Conservation (phyloP, 2,329 filamentous ascomycete genomes). For the Xenoacremonium recifei region DNA sequence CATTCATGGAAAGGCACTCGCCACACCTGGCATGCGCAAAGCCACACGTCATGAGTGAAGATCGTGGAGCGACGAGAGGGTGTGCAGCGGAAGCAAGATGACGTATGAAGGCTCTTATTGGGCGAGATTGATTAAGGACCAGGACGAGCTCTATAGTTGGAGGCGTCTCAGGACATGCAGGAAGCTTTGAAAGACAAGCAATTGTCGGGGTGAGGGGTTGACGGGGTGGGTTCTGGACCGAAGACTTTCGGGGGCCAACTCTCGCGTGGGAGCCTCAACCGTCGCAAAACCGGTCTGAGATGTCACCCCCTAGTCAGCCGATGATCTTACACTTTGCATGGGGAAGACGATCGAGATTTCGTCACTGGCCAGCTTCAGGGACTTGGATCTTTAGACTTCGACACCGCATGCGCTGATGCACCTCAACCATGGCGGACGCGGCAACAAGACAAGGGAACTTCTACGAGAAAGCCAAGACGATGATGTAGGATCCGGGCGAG, state of each 20-base stretch:
- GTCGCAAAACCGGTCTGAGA: constrained; percentile 11
- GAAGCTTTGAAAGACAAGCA: no score
- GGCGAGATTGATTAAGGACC: no score
- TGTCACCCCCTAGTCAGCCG: not conserved
- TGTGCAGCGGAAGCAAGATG: constrained; percentile 21
- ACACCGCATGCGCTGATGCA: no score
- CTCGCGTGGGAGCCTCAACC: not conserved
- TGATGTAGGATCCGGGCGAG: no score
- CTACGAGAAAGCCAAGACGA: no score
- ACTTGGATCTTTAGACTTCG: not conserved
- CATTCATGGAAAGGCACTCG: not conserved
- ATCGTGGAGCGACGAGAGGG: constrained; percentile 17
- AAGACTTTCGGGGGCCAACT: constrained; percentile 1
- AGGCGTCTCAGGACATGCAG: no score
- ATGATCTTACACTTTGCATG: not conserved
- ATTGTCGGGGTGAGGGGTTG: no score
- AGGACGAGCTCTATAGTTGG: no score
- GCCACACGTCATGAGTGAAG: constrained; percentile 27
- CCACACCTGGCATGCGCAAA: constrained; percentile 12
- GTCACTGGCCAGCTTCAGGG: not conserved
- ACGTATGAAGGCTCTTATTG: constrained; percentile 15
- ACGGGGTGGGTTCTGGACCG: not conserved
- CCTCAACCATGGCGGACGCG: no score
- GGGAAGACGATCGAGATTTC: not conserved
- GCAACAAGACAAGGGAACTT: no score